Conservation (phyloP, 495 filamentous ascomycete species). For the Trichoderma reesei region DNA sequence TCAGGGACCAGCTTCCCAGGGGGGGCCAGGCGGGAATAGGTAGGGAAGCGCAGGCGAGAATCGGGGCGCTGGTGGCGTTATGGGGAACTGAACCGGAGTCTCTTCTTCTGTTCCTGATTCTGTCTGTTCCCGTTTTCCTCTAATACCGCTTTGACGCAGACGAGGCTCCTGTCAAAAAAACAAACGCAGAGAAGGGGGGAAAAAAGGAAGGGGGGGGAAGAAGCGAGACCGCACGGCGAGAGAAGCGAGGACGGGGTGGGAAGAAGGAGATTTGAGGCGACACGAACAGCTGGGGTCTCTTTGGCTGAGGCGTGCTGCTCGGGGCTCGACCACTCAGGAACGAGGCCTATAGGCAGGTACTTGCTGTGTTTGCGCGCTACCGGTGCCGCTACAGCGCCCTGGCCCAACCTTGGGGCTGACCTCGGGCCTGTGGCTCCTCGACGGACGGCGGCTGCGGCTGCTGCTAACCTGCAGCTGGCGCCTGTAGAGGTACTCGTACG, state of each 20-base stretch:
- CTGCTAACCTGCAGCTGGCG: no score
- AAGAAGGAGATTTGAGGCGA: conserved; percentile 9
- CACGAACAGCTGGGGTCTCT: neutral
- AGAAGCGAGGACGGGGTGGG: conserved; percentile 5
- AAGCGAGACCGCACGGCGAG: conserved; percentile 4
- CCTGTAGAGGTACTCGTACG: no score
- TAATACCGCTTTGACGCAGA: neutral
- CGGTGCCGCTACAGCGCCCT: neutral
- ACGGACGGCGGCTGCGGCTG: neutral
- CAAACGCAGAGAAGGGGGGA: neutral
- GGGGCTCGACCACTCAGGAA: neutral
- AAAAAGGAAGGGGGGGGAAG: neutral
- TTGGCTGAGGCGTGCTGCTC: neutral
- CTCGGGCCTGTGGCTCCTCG: neutral
- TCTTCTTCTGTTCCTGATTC: no score
- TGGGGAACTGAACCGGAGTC: no score
- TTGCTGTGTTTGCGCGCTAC: no score
- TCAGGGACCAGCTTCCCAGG: conserved; percentile 1
- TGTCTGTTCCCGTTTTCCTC: neutral
- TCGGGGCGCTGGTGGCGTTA: no score
- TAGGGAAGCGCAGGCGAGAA: neutral
- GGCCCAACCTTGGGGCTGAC: neutral
- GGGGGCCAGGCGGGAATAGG: neutral
- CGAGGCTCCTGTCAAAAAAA: neutral
- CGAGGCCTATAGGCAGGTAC: neutral